These are phyloP conservation scores for Boletus bicolor DNA, from an alignment of 768 basidiomycete species.

Conservation along the genomic window DNA sequence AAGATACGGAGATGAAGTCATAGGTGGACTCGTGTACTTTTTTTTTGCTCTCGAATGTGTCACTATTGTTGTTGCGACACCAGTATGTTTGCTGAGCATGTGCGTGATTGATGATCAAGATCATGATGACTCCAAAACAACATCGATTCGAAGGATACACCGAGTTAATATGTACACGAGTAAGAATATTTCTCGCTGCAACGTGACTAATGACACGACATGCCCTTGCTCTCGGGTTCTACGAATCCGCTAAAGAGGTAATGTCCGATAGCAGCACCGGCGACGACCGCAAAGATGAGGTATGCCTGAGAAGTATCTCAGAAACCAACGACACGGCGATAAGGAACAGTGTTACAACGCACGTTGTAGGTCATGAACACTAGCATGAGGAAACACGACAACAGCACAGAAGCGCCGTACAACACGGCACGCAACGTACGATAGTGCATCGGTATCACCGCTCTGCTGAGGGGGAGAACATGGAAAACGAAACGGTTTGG, in stretches of 20 bases:
- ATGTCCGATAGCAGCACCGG: slow-evolving; percentile 83
- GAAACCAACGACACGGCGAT: background rate
- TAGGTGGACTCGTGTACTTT: slow-evolving; percentile 20
- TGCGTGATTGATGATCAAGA: no score
- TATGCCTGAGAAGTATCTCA: slow-evolving; percentile 56
- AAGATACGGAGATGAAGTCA: slow-evolving; percentile 76
- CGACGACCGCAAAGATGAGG: slow-evolving; percentile 75
- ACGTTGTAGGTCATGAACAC: slow-evolving; percentile 98
- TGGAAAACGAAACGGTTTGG: no score
- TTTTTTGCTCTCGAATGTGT: background rate
- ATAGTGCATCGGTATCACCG: slow-evolving; percentile 21
- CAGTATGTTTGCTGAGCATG: background rate
- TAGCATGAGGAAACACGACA: slow-evolving; percentile 91
- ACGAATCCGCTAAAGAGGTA: slow-evolving; percentile 68
- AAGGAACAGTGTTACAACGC: slow-evolving; percentile 27
- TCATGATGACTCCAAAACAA: no score
- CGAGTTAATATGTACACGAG: background rate
- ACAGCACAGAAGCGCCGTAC: slow-evolving; percentile 73
- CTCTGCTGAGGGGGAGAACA: background rate
- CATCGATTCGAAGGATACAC: background rate
- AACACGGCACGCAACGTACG: slow-evolving; percentile 61
- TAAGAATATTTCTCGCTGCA: background rate
- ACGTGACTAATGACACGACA: slow-evolving; percentile 68
- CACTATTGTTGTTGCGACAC: background rate
- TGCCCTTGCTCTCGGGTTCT: slow-evolving; percentile 65